Base-by-base conservation (phyloP, 208 protist genomes). In the Crithidia mellificae region DNA sequence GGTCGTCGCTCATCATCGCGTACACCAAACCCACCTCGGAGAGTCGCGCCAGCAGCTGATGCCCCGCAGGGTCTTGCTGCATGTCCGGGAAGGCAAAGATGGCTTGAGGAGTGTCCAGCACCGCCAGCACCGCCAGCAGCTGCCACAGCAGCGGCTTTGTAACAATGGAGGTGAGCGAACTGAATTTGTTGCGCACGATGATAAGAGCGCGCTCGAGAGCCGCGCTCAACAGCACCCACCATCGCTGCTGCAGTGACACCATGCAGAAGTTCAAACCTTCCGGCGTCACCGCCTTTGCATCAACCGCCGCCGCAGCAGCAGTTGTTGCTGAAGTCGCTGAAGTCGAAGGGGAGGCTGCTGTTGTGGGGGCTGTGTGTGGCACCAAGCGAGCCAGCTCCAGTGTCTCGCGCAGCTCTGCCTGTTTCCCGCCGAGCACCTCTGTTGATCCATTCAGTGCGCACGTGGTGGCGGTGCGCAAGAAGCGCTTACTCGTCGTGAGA, bases 221-320 rank as follows among this genome's bases (percentile, higher is more conserved):
- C 12, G 83, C 87, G 12, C 72, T 82, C 36, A 96, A 49, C 52
- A 96, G 67, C 56, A 81, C 78, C 88, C 88, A 94, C 84, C 88
- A 94, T 79, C 92, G 88, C 72, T 91, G 88, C 64, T 85, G 84
- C 44, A 88, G 63, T n/a, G 88, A 77, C 55, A 90, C 77, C 91
- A 96, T 93, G 66, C 85, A 90, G 71, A 94, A 96, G 54, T 76
- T 73, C 8, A 96, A 39, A 19, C 88, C 91, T 62, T 87, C 81
- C 2, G 81, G 74, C 12, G 88, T 93, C 17, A 93, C 78, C 12
- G 51, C 52, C 8, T 56, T 74, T 27, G 55, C 1, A 22, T 2
- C 6, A 29, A 29, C 7, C 12, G 19, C 36, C 12, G 61, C 2
- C 38, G 53, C 19, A 17, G 24, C 17, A 20, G 50, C 19, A 54